Base-by-base conservation (phyloP, 306 rosid genomes). In the Phaseolus lunatus region DNA sequence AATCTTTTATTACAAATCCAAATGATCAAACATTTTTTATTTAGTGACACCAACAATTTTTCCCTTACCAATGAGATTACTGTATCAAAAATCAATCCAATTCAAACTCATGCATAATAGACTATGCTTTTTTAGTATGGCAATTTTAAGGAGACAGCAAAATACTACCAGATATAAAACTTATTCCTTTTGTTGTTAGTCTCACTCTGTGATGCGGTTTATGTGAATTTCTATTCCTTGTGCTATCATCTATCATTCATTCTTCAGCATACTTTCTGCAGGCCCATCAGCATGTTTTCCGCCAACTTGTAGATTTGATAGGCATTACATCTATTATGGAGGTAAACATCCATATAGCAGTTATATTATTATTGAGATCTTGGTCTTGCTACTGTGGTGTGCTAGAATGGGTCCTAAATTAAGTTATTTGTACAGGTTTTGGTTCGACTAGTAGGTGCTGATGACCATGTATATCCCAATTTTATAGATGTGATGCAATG, bases 261-360 rank as follows among this genome's bases (percentile, higher is more conserved):
- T 61, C 43, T 61, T 61, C 57, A 70, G 70, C 29, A 61, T 85
- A 56, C 49, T 77, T 72, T 79, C 64, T 89, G 61, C 89, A 95
- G 99, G 96, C 94, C 53, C 99, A 92, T 84, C 97, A 83, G 84
- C 85, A 90, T 81, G 96, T 95, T 59, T 87, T 90, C 64, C 85
- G 90, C 45, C 96, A 87, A 76, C 80, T 95, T 70, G 97, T 95
- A 73, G 99, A 95, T 88, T 91, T 95, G 91, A 95, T 95, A 69
- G 99, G 99, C 81, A 92, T 92, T 67, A 95, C 99, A 64, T 95
- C 99, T 64, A 95, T 95, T 86, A 95, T 92, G 99, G 97, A 95
- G 99, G 67, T 61, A 61, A 61, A 29, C 14, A 16, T 61, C 5
- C 29, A 29, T 61, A 11, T 12, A 13, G 13, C 8, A 31, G 22